Evolutionary conservation across 176 grass and related monocot genomes (phyloP).

Genomic region (Zea luxurians): DNA sequence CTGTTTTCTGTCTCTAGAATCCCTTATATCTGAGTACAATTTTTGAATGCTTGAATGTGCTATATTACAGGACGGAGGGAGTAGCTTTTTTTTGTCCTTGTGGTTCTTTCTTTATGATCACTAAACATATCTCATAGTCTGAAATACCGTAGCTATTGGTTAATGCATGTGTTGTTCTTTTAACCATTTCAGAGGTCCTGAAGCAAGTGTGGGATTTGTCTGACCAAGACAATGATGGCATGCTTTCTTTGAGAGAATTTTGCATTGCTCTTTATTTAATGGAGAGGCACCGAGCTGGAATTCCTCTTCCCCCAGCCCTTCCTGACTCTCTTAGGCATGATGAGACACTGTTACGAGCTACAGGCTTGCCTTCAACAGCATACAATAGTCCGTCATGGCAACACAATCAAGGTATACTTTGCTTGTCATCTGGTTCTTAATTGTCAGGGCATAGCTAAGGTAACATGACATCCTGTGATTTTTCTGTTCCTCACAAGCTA

Average conservation of each 20-base stretch:
- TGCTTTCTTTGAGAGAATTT: conserved; percentile 98
- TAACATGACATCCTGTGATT: conserved; percentile 2
- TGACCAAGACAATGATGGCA: conserved; percentile 99
- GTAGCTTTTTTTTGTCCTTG: conserved; percentile 23
- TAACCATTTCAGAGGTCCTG: conserved; percentile 66
- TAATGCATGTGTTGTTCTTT: conserved; percentile 39
- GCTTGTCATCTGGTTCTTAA: conserved; percentile 20
- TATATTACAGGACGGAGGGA: no score
- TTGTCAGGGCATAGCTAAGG: conserved; percentile 6
- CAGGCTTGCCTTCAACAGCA: conserved; percentile 79
- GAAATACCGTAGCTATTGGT: conserved; percentile 14
- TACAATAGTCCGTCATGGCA: conserved; percentile 77
- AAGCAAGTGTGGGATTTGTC: conserved; percentile 99
- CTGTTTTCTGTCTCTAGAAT: no score
- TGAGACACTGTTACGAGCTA: conserved; percentile 69
- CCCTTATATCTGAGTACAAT: no score
- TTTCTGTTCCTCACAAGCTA: conserved; percentile 28
- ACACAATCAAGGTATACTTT: conserved; percentile 61
- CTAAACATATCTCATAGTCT: neutral
- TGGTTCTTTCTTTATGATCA: conserved; percentile 18
- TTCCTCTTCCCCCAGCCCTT: conserved; percentile 64
- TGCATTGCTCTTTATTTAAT: conserved; percentile 97
- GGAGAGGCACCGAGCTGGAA: conserved; percentile 86
- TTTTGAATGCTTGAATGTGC: no score
- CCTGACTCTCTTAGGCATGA: conserved; percentile 85